Base-by-base conservation (phyloP, 108 stramenopile genomes). In the Pseudonitzschia delicatissima region DNA sequence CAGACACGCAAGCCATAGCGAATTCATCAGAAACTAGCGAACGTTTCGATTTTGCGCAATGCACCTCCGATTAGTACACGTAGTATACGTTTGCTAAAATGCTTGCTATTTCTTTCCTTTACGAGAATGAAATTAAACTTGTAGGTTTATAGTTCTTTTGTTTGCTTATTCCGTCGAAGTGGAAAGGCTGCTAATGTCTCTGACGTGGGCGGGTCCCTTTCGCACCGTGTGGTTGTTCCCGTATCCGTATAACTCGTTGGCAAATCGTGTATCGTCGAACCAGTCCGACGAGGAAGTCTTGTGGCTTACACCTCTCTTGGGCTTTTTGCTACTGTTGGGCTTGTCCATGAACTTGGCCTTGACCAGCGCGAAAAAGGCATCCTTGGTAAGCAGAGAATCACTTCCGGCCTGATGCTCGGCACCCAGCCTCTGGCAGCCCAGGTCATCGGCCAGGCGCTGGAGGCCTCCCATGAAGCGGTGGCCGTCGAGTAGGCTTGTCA, bases 361-460 rank as follows among this genome's bases (percentile, higher is more conserved):
- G 17, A 80, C 81, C 74, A 98, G 67, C 18, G 90, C 89, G 74
- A 98, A 97, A 77, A 93, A 99, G n/a, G 92, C 88, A 35, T 88
- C 71, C 84, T 95, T 96, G 28, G 98, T 98, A 18, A 99, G 83
- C 15, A 99, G 77, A 4, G 87, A 87, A 74, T 99, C 99, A 21
- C 86, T 87, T 42, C 98, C 99, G 17, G 99, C 99, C 85, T 99
- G 99, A 87, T 99, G 99, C 87, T 97, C 98, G 39, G 93, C 95
- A 7, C 99, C 99, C 53, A 98, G 80, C 59, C 99, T 93, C 47
- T 87, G 92, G 67, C 95, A 97, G 36, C 77, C 78, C 47, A 98
- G 80, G 60, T 90, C 96, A 72, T 96, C 94, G 13, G 98, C 98
- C 33, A 96, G 67, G 34, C 81, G 78, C 68, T 96, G 90, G 45